These are phyloP conservation scores for Diaporthe sp. DNA, from an alignment of 2,329 filamentous ascomycete species.

Conservation along the genomic window DNA sequence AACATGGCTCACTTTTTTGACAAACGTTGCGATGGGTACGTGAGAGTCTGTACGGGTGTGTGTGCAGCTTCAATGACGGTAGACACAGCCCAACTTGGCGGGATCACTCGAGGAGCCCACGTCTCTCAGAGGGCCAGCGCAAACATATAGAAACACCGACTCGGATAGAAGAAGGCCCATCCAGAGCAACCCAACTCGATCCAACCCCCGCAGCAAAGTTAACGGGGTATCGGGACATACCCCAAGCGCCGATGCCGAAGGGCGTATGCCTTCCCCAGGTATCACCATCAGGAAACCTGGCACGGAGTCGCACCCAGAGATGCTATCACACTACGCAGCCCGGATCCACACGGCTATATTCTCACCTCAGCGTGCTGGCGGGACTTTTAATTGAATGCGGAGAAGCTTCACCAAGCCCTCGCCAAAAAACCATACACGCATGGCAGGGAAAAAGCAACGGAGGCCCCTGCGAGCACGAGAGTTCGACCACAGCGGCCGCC, in stretches of 20 bases:
- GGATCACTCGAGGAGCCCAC: background rate
- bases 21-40: background rate
- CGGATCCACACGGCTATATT: background rate
- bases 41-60: background rate
- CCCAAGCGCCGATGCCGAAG: slow-evolving; percentile 16
- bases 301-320: background rate
- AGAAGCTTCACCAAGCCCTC: background rate
- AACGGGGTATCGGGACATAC: background rate
- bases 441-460: background rate
- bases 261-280: background rate
- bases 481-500: slow-evolving; percentile 12
- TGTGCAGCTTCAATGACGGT: background rate
- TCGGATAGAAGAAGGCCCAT: background rate
- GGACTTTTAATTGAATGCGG: background rate
- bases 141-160: background rate
- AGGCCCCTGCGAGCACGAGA: background rate
- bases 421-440: no score
- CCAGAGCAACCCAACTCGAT: background rate
- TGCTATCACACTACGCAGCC: background rate
- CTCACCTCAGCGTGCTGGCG: slow-evolving; percentile 8
- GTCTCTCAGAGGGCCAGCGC: background rate
- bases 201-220: slow-evolving; percentile 1
- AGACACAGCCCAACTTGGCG: background rate
- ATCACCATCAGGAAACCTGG: background rate
- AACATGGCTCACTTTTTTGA: slow-evolving; percentile 5